Evolutionary conservation across 2,329 filamentous ascomycete genomes (phyloP).

Genomic region (Fusarium sp.): DNA sequence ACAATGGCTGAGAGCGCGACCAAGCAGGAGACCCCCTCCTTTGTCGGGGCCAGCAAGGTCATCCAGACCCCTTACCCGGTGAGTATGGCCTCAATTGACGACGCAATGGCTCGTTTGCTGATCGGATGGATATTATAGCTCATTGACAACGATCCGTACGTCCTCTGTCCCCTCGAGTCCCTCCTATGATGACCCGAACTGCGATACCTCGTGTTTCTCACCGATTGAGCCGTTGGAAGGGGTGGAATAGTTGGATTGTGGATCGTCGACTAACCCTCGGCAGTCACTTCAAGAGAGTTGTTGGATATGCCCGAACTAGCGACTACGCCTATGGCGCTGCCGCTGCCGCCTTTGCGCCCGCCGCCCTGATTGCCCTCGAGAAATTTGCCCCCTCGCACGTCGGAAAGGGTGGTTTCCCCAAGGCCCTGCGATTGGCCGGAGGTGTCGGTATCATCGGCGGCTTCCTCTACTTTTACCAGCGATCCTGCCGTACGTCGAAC

Average conservation of each 20-base stretch:
- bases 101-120: slow-evolving; percentile 37
- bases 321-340: slow-evolving; percentile 79
- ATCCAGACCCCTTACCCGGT: slow-evolving; percentile 87
- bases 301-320: slow-evolving; percentile 82
- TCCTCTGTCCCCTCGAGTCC: slow-evolving; percentile 23
- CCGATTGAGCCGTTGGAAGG: neutral
- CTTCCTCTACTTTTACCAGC: slow-evolving; percentile 84
- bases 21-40: slow-evolving; percentile 50
- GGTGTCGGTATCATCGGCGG: slow-evolving; percentile 77
- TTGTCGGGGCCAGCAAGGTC: slow-evolving; percentile 68
- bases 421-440: slow-evolving; percentile 79
- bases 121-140: slow-evolving; percentile 67
- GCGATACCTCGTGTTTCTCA: neutral
- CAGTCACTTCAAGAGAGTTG: slow-evolving; percentile 89
- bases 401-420: slow-evolving; percentile 80
- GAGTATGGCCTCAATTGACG: slow-evolving; percentile 51
- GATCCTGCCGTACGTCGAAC: slow-evolving; percentile 74
- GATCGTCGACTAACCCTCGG: slow-evolving; percentile 42
- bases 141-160: slow-evolving; percentile 98
- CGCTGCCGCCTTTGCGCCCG: slow-evolving; percentile 75
- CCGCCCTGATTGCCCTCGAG: slow-evolving; percentile 80
- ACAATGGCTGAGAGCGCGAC: slow-evolving; percentile 52
- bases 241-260: slow-evolving; percentile 1
- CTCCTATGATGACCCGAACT: slow-evolving; percentile 9
- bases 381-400: slow-evolving; percentile 83